Percentiles rank a stretch among this genome's conserved stretches.
These are phyloP conservation scores for Farysia itapuensis DNA, from an alignment of 1,284 basidiomycete genomes.

Conservation along the genomic window DNA sequence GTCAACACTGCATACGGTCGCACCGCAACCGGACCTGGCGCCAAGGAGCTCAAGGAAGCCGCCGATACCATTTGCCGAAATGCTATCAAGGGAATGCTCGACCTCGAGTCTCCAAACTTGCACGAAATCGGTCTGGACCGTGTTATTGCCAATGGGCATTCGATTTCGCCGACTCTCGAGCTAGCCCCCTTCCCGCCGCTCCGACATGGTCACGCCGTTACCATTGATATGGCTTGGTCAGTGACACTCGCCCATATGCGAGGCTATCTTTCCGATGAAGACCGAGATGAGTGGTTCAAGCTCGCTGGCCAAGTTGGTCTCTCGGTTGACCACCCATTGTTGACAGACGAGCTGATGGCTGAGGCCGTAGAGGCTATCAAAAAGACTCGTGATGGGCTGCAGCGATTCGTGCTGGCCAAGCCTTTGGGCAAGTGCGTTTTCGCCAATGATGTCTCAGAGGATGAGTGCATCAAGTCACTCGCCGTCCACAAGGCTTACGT, in stretches of 20 bases:
- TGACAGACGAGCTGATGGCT: conserved; percentile 60
- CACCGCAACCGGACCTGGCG: conserved; percentile 56
- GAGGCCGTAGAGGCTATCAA: conserved; percentile 62
- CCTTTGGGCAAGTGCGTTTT: conserved; percentile 62
- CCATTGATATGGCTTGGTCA: conserved; percentile 63
- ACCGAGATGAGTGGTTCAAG: conserved; percentile 62
- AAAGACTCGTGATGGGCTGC: conserved; percentile 63
- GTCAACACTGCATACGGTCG: conserved; percentile 63
- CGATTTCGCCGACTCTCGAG: conserved; percentile 63
- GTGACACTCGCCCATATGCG: conserved; percentile 62
- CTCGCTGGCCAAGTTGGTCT: conserved; percentile 61
- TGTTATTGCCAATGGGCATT: conserved; percentile 63
- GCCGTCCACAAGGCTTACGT: conserved; percentile 62
- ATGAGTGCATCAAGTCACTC: conserved; percentile 61
- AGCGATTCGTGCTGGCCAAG: conserved; percentile 62
- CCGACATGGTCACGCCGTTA: conserved; percentile 61
- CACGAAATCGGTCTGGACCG: conserved; percentile 64
- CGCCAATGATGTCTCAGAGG: conserved; percentile 62
- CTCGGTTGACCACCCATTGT: conserved; percentile 62
- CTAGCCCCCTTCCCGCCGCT: conserved; percentile 52
- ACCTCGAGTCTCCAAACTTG: conserved; percentile 63
- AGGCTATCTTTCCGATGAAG: conserved; percentile 60
- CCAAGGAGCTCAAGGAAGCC: conserved; percentile 59
- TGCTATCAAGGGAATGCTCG: conserved; percentile 63
- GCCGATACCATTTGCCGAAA: conserved; percentile 61